Evolutionary conservation across 805 yeast species (phyloP), one percentile per base, ranked within the genome.

Genomic region (Candida vaughaniae): DNA sequence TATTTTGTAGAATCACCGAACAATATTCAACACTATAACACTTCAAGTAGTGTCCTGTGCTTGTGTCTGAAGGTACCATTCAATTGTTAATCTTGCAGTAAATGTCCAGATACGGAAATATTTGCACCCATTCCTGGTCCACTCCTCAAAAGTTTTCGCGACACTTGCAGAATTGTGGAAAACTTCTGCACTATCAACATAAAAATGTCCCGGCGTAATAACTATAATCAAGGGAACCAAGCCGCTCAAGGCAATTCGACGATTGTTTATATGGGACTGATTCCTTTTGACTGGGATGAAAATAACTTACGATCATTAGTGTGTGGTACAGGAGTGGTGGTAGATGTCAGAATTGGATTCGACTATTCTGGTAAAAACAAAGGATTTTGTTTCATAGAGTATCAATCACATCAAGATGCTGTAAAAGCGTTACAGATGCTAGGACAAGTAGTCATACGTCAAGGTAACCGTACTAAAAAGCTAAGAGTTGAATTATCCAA

Each of bases 251-350:
- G 28, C 17, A 31, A 27, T 10, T 36, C 39, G 6, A 57, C 75
- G 26, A 79, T 78, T 16, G 55, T 80, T 15, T 80, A 76, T 47
- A 47, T 80, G 10, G 87, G 86, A 11, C 75, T 73, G 47, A 62
- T 84, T 18, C 93, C 93, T 1, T 73, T 73, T 46, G 81, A 80
- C 43, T 85, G 93, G 93, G 79, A 71, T 43, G 80, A 75, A 38
- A 76, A 75, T 34, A 75, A 72, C 11, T 65, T 84, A 23, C 75
- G 78, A 36, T 75, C 71, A 6, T 69, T 84, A 8, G 80, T 83
- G 16, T 80, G 85, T 36, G 90, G 90, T 1, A 71, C 85, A 7
- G 93, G 93, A 1, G 74, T 76, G 3, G 76, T 85, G 17, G 78
- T 80, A 11, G 86, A 80, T 45, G 82, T 83, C 6, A 70, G 86